Conservation (phyloP, 2,329 filamentous ascomycete genomes). For the Colletotrichum sansevieriae region DNA sequence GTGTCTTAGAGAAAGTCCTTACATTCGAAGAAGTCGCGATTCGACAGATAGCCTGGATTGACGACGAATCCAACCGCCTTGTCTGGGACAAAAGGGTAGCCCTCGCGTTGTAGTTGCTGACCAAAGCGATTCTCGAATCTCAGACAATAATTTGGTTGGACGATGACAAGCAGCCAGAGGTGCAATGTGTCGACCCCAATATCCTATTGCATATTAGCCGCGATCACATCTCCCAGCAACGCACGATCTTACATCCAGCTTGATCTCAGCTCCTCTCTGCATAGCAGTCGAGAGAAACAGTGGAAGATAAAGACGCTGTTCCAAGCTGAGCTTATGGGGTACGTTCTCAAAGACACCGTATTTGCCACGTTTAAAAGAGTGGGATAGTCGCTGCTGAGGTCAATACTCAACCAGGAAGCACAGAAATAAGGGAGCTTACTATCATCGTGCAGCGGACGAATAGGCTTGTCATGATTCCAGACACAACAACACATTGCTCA, state of each 20-base stretch:
- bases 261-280: slow-evolving; percentile 56
- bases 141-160: slow-evolving; percentile 61
- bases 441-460: slow-evolving; percentile 61
- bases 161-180: slow-evolving; percentile 66
- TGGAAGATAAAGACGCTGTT: slow-evolving; percentile 60
- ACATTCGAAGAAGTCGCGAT: slow-evolving; percentile 63
- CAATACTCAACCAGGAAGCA: slow-evolving; percentile 39
- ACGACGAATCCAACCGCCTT: slow-evolving; percentile 53
- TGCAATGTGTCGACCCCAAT: slow-evolving; percentile 60
- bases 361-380: slow-evolving; percentile 61
- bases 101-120: slow-evolving; percentile 57
- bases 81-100: slow-evolving; percentile 59
- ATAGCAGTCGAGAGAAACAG: slow-evolving; percentile 67
- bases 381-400: slow-evolving; percentile 53
- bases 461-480: slow-evolving; percentile 60
- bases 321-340: slow-evolving; percentile 54
- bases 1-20: slow-evolving; percentile 40
- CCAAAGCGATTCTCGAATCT: slow-evolving; percentile 65
- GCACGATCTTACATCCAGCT: slow-evolving; percentile 54
- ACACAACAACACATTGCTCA: slow-evolving; percentile 60
- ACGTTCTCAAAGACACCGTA: slow-evolving; percentile 63
- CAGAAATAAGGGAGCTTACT: slow-evolving; percentile 45
- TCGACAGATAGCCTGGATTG: slow-evolving; percentile 62
- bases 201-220: slow-evolving; percentile 47
- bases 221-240: slow-evolving; percentile 19